Conservation (phyloP, 1,139 yeast genomes). For the Yamadazyma pseudoaaseri region DNA sequence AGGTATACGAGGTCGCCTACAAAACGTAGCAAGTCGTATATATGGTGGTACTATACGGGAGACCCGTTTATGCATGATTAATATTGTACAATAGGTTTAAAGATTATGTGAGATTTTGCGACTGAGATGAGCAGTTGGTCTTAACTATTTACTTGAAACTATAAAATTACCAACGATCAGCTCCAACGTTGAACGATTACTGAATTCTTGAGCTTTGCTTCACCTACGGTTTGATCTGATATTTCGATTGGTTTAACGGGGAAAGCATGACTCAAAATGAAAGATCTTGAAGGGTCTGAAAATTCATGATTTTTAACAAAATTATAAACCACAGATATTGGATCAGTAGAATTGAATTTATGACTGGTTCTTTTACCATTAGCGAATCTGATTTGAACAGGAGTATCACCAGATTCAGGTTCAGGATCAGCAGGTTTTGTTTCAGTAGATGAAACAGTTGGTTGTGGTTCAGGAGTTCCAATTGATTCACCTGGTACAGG, state of each 20-base stretch:
- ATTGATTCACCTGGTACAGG: conserved; percentile 73
- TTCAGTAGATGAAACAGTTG: conserved; percentile 2
- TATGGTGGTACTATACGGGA: too few species aligned
- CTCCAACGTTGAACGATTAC: conserved; percentile 90
- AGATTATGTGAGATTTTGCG: too few species aligned
- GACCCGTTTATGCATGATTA: too few species aligned
- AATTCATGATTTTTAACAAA: conserved; percentile 54
- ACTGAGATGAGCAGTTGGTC: too few species aligned
- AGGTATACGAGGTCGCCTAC: too few species aligned
- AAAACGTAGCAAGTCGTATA: too few species aligned
- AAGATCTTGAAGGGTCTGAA: conserved; percentile 46
- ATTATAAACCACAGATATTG: conserved; percentile 68
- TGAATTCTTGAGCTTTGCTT: conserved; percentile 76
- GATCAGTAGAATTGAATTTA: conserved; percentile 62
- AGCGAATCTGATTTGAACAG: conserved; percentile 82
- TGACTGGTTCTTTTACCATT: conserved; percentile 72
- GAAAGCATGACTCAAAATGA: conserved; percentile 75
- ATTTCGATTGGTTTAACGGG: conserved; percentile 74
- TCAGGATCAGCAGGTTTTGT: conserved; percentile 3
- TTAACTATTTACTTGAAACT: too few species aligned
- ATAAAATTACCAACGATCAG: too few species aligned
- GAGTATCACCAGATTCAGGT: conserved; percentile 56
- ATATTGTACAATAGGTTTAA: too few species aligned
- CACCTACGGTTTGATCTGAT: conserved; percentile 52
- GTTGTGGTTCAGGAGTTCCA: conserved; percentile 18